Conservation (phyloP, 805 yeast species). For the Pichia occidentalis region DNA sequence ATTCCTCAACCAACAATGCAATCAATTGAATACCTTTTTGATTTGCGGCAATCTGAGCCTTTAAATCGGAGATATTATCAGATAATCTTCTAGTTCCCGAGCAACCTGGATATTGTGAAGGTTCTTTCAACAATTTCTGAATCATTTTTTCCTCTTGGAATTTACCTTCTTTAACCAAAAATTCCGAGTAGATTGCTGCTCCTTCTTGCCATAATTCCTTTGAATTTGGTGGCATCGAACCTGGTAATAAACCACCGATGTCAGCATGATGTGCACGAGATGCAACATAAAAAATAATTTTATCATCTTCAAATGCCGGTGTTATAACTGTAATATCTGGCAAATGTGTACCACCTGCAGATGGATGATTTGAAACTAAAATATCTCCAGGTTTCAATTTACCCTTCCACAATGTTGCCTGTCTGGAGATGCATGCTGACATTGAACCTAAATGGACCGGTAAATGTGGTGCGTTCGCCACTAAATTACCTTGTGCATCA, state of each 20-base stretch:
- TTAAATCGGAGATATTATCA: constrained; percentile 79
- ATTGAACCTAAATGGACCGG: constrained; percentile 85
- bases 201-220: constrained; percentile 85
- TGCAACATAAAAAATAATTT: constrained; percentile 79
- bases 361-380: constrained; percentile 72
- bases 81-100: constrained; percentile 80
- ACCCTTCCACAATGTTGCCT: constrained; percentile 58
- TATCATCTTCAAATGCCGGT: constrained; percentile 66
- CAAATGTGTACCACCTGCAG: constrained; percentile 78
- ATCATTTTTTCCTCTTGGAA: constrained; percentile 72
- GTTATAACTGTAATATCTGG: constrained; percentile 92
- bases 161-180: constrained; percentile 61
- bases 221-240: constrained; percentile 92
- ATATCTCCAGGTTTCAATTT: constrained; percentile 69
- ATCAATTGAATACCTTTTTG: constrained; percentile 74
- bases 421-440: constrained; percentile 71
- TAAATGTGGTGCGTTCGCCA: constrained; percentile 83
- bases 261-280: constrained; percentile 96
- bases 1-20: constrained; percentile 53
- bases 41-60: constrained; percentile 86
- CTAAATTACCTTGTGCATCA: constrained; percentile 68
- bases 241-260: constrained; percentile 88
- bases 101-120: constrained; percentile 78
- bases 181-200: constrained; percentile 74
- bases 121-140: constrained; percentile 54